Base-by-base conservation (phyloP, 129 eudicot species). In the Centaurea solstitialis region DNA sequence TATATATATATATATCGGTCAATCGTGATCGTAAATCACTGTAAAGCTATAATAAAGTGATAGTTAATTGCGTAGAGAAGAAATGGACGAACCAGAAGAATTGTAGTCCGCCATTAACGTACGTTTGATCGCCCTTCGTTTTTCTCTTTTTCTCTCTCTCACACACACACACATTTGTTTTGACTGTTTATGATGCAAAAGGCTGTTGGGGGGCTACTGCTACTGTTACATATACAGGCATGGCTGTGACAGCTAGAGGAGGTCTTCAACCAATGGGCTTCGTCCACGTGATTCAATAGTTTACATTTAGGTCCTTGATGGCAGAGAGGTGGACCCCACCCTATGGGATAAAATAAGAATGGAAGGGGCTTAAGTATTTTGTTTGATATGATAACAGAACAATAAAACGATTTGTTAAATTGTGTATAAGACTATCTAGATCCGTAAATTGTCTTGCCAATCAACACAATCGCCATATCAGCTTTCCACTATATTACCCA, bases 31-130 rank as follows among this genome's bases (percentile, higher is more conserved):
- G 22, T 57, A 8, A 68, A 30, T 22, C 13, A 24, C 72, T 68
- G 4, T 68, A 22, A 26, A 26, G 17, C 18, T 21, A 68, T 24
- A 24, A 68, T 24, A 24, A 28, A 67, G 11, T 5, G 24, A 57
- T 57, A 57, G n/a, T 17, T 57, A 57, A 17, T 57, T 57, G 76
- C n/a, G 33, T 35, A 40, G 61, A 40, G 53, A 13, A 72, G 39
- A 45, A 73, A 8, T 17, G 35, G 77, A 73, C 57, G 38, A 73
- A 43, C 77, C 77, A 45, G 65, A 13, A 17, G 65, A 7, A 72
- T 6, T 6, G 76, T 21, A 21, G 28, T 22, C 64, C 53, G 77
- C 77, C 45, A 33, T 73, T 20, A 43, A 33, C 62, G 77, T 73
- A 73, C 76, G 76, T 11, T 30, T 15, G 37, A 20, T 69, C 47